Evolutionary conservation across 2,329 filamentous ascomycete genomes (phyloP), one percentile per base, ranked within the genome.

Genomic region (Penicillium expansum): DNA sequence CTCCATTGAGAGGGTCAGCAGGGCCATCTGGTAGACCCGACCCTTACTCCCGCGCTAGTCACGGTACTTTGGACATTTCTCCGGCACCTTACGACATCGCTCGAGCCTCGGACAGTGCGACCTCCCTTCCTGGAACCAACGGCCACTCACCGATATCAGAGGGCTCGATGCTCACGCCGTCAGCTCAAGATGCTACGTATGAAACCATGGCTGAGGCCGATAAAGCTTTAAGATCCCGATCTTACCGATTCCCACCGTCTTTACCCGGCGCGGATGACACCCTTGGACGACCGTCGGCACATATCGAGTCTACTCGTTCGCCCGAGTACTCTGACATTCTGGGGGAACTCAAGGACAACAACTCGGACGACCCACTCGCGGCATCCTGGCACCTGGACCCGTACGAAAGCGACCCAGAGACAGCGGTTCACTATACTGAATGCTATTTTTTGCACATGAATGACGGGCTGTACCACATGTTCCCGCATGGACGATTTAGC

Each of bases 371-470:
- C 53, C 68, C 72, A 11, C 62, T 71, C 8, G 60, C 64, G 30
- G 58, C 58, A 47, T 77, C 77, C 58, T 81, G 77, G 78, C 74
- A 79, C 29, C 71, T 76, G 22, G 84, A 87, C 64, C 85, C 85
- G 2, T 83, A 78, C 62, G 75, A 78, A 38, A 68, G 74, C 14
- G 78, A 85, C 48, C 74, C 80, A 0, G 76, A 78, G 35, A 66
- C 79, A 45, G 81, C 82, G 1, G 68, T 77, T 29, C 78, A 83
- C 48, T 79, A 85, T 33, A 62, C 85, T 18, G 77, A 82, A 29
- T 71, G 78, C n/a, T 86, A 83, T 67, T 85, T 87, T 62, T 74
- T 74, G n/a, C 76, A 83, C 59, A 74, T 83, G 48, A 83, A 85
- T 59, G 78, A 79, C 56, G 78, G 78, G 5, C 77, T 80, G 11